phyloP scores from a whole-genome alignment of 192 early-diverging fungal genomes.

The Geranomyces michiganensis region DNA sequence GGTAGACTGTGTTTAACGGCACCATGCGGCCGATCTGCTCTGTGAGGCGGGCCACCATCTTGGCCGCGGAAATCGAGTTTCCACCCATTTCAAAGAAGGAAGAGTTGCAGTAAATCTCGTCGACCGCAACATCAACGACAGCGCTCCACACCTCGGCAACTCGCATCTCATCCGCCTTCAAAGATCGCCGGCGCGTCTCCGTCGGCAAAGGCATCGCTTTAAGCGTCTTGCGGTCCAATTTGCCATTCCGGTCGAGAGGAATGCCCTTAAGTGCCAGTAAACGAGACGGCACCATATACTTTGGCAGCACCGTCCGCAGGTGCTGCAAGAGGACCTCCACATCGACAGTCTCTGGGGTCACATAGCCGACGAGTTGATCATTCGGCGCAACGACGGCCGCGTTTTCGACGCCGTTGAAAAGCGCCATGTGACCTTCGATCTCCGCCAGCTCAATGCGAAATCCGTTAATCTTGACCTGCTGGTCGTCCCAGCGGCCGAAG shows the following conservation, averaged over 20 bases:
- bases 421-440: not conserved
- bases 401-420: constrained; percentile 20
- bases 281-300: constrained; percentile 39
- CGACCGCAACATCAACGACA: too few species aligned
- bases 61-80: not conserved
- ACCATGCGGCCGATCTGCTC: too few species aligned
- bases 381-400: constrained; percentile 35
- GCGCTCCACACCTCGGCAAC: too few species aligned
- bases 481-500: not conserved
- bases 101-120: too few species aligned
- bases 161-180: too few species aligned
- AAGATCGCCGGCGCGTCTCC: too few species aligned
- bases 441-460: constrained; percentile 30
- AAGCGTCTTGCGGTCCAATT: too few species aligned
- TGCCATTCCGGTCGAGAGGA: constrained; percentile 40
- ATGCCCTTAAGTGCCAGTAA: constrained; percentile 24
- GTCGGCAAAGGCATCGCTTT: too few species aligned
- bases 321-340: not conserved
- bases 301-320: constrained; percentile 18
- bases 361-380: constrained; percentile 35
- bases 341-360: constrained; percentile 31
- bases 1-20: too few species aligned
- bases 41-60: not conserved
- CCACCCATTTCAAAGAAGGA: constrained; percentile 5
- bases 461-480: constrained; percentile 32